A percentile compares a stretch with the other conserved stretches of the same genome.
These are phyloP conservation scores for Aquilaria malaccensis DNA, from an alignment of 345 rosid genomes.

Conservation along the genomic window DNA sequence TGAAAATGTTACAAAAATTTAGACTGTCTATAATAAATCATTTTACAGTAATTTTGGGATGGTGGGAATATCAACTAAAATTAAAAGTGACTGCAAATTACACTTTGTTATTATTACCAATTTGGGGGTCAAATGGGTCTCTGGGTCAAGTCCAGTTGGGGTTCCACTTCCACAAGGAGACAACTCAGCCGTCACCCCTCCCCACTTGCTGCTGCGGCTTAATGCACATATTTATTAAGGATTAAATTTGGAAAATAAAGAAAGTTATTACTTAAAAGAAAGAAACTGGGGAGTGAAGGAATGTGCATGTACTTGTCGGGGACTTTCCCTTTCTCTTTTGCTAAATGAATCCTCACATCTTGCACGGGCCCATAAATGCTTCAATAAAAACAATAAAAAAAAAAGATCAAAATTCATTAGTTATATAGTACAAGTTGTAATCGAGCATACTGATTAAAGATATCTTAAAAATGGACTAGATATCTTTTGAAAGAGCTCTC, in stretches of 20 bases:
- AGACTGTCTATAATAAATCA: no score
- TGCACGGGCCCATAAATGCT: slow-evolving; percentile 88
- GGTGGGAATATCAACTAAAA: no score
- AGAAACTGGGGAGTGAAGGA: background rate
- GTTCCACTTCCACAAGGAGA: slow-evolving; percentile 43
- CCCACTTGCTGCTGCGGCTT: slow-evolving; percentile 40
- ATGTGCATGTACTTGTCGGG: slow-evolving; percentile 77
- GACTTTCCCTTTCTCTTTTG: slow-evolving; percentile 96
- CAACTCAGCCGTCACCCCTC: slow-evolving; percentile 33
- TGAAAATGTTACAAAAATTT: no score
- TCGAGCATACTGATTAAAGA: no score
- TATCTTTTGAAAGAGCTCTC: no score
- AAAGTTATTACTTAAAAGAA: background rate
- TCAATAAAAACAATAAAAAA: slow-evolving; percentile 8
- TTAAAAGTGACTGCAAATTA: no score
- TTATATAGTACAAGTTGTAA: no score
- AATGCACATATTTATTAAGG: slow-evolving; percentile 18
- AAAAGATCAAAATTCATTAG: background rate
- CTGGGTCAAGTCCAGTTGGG: slow-evolving; percentile 77
- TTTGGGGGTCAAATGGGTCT: slow-evolving; percentile 45
- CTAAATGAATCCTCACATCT: slow-evolving; percentile 90
- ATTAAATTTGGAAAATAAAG: no score
- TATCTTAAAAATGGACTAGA: no score
- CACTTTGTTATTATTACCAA: slow-evolving; percentile 24
- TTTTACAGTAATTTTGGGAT: no score